phyloP scores from a whole-genome alignment of 2,329 filamentous ascomycete genomes.

The Calonectria pseudoreteaudii region DNA sequence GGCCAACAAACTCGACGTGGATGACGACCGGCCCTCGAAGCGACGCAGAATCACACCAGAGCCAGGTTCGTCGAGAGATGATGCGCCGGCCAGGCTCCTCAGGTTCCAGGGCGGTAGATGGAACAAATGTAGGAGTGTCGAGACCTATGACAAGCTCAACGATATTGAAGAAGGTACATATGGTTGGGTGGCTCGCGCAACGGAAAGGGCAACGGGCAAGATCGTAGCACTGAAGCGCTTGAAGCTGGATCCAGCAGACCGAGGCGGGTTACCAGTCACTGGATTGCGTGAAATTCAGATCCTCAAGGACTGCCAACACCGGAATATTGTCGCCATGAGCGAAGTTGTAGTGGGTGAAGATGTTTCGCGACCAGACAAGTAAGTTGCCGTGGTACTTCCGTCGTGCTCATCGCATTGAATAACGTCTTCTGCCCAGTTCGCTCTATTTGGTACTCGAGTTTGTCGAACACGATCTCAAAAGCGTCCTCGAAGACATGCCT shows the following conservation, averaged over 20 bases:
- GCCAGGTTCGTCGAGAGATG: conserved; percentile 39
- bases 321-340: conserved; percentile 83
- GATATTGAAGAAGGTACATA: conserved; percentile 98
- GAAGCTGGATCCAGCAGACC: conserved; percentile 85
- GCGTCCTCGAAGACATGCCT: conserved; percentile 91
- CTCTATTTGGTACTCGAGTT: conserved; percentile 98
- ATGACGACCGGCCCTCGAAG: conserved; percentile 64
- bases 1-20: conserved; percentile 19
- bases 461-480: conserved; percentile 95
- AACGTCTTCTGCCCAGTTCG: conserved; percentile 57
- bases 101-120: conserved; percentile 78
- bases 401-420: conserved; percentile 6
- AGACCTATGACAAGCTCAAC: conserved; percentile 92
- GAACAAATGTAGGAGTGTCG: conserved; percentile 79
- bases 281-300: conserved; percentile 95
- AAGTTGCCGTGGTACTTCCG: conserved; percentile 29
- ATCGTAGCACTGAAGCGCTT: conserved; percentile 94
- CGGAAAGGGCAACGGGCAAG: conserved; percentile 77
- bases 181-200: conserved; percentile 90
- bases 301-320: conserved; percentile 81
- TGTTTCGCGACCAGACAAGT: conserved; percentile 65
- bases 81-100: conserved; percentile 67
- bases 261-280: conserved; percentile 85
- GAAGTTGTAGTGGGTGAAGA: conserved; percentile 86
- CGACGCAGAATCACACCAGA: conserved; percentile 70